A percentile compares a stretch with the other conserved stretches of the same genome.
These are phyloP conservation scores for Hagleromyces aurorensis DNA, from an alignment of 805 yeast species.

Conservation along the genomic window DNA sequence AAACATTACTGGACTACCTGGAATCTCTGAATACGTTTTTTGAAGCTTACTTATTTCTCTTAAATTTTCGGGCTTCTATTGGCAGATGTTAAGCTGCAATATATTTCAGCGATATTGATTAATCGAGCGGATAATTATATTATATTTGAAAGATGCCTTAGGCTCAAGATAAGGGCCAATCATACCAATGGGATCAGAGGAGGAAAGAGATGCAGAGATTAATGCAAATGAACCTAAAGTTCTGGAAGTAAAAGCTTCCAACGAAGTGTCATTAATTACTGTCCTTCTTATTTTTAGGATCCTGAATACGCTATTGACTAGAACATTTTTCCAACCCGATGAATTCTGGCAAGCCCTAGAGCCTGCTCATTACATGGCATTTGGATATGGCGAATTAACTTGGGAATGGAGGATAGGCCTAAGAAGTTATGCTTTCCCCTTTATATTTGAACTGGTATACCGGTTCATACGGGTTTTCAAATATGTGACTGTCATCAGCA, in stretches of 20 bases:
- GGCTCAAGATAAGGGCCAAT: no score
- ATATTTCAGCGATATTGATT: background rate
- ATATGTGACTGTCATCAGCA: no score
- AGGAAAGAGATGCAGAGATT: background rate
- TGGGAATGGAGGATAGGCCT: constrained; percentile 90
- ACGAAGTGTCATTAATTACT: no score
- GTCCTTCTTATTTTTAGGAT: constrained; percentile 40
- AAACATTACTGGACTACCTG: constrained; percentile 27
- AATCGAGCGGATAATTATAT: no score
- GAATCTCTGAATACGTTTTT: no score
- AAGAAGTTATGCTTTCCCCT: constrained; percentile 75
- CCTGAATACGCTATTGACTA: constrained; percentile 52
- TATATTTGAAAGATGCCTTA: no score
- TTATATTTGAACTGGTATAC: constrained; percentile 42
- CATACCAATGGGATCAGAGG: background rate
- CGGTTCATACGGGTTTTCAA: constrained; percentile 7
- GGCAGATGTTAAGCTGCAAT: background rate
- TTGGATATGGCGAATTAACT: constrained; percentile 74
- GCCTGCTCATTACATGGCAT: constrained; percentile 74
- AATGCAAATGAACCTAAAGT: no score
- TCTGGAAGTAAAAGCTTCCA: no score
- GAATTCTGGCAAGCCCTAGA: constrained; percentile 91
- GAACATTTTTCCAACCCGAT: constrained; percentile 91
- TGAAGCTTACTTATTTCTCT: no score
- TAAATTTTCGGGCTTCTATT: no score